Base-by-base conservation (phyloP, 495 filamentous ascomycete species). In the Viridothelium virens region DNA sequence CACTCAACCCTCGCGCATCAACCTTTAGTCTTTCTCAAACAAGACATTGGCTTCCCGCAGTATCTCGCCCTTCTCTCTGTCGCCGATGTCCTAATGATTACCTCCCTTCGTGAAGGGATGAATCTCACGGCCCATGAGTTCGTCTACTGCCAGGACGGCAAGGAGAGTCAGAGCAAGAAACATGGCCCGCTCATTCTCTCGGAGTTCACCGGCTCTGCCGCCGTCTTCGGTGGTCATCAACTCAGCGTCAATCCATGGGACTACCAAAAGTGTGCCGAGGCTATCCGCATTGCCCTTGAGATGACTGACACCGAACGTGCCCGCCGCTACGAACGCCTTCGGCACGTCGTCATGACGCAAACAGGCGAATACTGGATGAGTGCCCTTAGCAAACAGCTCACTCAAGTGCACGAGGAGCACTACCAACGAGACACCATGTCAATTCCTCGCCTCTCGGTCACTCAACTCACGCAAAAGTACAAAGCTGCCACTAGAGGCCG, bases 241-340 rank as follows among this genome's bases (percentile, higher is more conserved):
- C 82, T 97, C 18, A 81, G 90, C 7, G 89, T 96, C 65, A 97
- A 97, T 72, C 92, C 92, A 9, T 97, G 92, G 92, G 90, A 96
- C 71, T 93, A 96, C 75, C 83, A 86, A 2, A 85, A 89, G 70
- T 93, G 90, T 69, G 89, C 90, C 47, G 83, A 91, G 5, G 91
- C 92, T 18, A 91, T 97, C 75, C 84, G 87, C 73, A 82, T 79
- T 18, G 91, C 92, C 1, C 80, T 96, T 16, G 88, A 90, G 66
- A 91, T 95, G 83, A 77, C 74, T 16, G 82, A 85, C 46, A 82
- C 82, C 39, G 89, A 96, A 76, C 90, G 89, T 72, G 80, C 85
- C 66, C 73, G 80, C 48, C 84, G 93, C 3, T 96, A 91, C 88
- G 79, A 77, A 34, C 85, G 84, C 64, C 78, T 96, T n/a, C 85